phyloP scores from a whole-genome alignment of 2,329 filamentous ascomycete species.

The Aspergillus quadrilineatus region DNA sequence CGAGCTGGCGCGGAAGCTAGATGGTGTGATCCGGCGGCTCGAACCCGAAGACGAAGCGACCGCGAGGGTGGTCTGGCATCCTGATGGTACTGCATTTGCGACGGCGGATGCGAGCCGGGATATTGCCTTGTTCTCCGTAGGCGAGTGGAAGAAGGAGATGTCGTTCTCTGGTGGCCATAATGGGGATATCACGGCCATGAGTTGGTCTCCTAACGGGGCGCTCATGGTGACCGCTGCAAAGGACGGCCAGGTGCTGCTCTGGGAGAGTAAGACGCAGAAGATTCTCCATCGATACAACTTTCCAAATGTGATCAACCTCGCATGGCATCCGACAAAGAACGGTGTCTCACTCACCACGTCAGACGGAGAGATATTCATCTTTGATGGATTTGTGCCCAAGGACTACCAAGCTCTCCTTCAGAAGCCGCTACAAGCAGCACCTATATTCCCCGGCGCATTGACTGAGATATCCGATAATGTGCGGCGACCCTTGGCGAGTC shows the following conservation, averaged over 20 bases:
- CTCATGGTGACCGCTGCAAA: conserved; percentile 68
- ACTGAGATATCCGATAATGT: conserved; percentile 67
- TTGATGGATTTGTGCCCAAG: conserved; percentile 57
- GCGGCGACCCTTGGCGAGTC: conserved; percentile 57
- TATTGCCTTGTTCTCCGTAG: conserved; percentile 81
- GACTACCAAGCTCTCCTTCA: conserved; percentile 51
- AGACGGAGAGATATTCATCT: conserved; percentile 90
- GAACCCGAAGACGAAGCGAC: conserved; percentile 76
- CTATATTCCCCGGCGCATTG: conserved; percentile 79
- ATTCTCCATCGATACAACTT: conserved; percentile 77
- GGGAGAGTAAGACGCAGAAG: conserved; percentile 86
- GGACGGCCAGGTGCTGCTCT: conserved; percentile 59
- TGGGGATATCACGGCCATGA: conserved; percentile 78
- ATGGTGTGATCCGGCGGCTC: conserved; percentile 76
- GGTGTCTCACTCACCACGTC: conserved; percentile 87
- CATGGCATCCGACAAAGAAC: conserved; percentile 90
- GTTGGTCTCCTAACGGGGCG: conserved; percentile 94
- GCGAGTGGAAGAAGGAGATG: conserved; percentile 85
- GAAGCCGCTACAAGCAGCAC: conserved; percentile 68
- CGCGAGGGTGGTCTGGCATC: conserved; percentile 82
- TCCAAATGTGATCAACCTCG: conserved; percentile 77
- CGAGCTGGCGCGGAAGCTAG: conserved; percentile 76
- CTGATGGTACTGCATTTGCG: conserved; percentile 88
- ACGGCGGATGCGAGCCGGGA: conserved; percentile 78
- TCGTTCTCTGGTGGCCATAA: conserved; percentile 76